A percentile compares a stretch with the other conserved stretches of the same genome.
Evolutionary conservation across 2,329 filamentous ascomycete genomes (phyloP).

Genomic region (Microdochium bolleyi): DNA sequence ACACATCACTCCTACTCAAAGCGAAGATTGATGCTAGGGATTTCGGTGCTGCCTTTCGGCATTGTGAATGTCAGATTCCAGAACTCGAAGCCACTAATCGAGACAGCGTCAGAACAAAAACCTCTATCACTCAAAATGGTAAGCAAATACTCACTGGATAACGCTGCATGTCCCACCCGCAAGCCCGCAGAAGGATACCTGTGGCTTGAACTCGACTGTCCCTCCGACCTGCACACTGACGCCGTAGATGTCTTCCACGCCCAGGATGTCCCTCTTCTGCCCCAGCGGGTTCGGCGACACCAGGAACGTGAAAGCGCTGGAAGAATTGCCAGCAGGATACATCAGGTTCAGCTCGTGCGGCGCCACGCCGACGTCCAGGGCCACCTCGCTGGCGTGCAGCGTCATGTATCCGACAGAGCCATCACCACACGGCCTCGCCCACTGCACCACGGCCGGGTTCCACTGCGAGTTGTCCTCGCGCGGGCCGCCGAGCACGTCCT

Average conservation of each 20-base stretch:
- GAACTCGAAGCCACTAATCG: conserved; percentile 16
- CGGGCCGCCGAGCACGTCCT: conserved; percentile 38
- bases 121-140: background rate
- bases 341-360: conserved; percentile 28
- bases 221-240: conserved; percentile 24
- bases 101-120: background rate
- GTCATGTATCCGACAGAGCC: conserved; percentile 13
- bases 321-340: conserved; percentile 33
- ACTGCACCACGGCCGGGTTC: conserved; percentile 42
- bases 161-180: conserved; percentile 4
- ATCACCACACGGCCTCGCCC: conserved; percentile 18
- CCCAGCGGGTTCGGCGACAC: conserved; percentile 24
- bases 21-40: background rate
- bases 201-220: conserved; percentile 19
- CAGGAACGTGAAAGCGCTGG: conserved; percentile 29
- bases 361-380: conserved; percentile 22
- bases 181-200: conserved; percentile 23
- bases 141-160: conserved; percentile 6
- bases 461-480: conserved; percentile 34
- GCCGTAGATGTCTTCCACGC: conserved; percentile 29
- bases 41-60: conserved; percentile 1
- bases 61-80: conserved; percentile 11
- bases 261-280: conserved; percentile 22
- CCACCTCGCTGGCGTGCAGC: conserved; percentile 24
- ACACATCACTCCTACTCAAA: background rate